Base-by-base conservation (phyloP, 208 protist species). In the Borovskyia barvae region DNA sequence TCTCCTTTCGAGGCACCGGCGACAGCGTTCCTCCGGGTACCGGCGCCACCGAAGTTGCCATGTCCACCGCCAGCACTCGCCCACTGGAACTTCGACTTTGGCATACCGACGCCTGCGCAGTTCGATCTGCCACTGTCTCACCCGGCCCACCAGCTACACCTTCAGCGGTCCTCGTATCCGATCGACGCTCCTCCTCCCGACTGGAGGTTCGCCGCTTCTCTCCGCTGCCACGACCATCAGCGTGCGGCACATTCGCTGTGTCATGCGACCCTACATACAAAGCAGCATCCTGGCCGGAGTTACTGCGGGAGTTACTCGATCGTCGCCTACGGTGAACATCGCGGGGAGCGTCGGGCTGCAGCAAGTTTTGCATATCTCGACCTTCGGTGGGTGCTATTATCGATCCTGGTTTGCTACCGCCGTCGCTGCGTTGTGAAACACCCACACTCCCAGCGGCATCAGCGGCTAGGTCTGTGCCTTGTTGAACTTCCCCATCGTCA, bases 301-400 rank as follows among this genome's bases (percentile, higher is more conserved):
- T 50, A 32, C 57, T 73, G 66, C 57, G 57, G 25, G 58, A 61
- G 52, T 66, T 50, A 3, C 0, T 28, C 25, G 47, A 42, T 17
- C 33, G 42, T 28, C 43, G 62, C 42, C 8, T 20, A 24, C 30
- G 40, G 25, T 50, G 39, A 7, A 2, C 17, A 33, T 51, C 42
- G 40, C 64, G 64, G n/a, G 64, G 55, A 37, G 64, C 54, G 30
- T 61, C 48, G 9, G 63, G 63, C 3, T 45, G 36, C 53, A 43
- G 63, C 45, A 69, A 39, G 20, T 45, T 30, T 6, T 26, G 51
- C 26, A 35, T 59, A 56, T 19, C 25, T 39, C 55, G 39, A 11
- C 4, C 52, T 29, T 3, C 24, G 7, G 39, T n/a, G 26, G n/a
- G 2, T 11, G 19, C n/a, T n/a, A n/a, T n/a, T n/a, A n/a, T n/a